A percentile compares a stretch with the other conserved stretches of the same genome.
Evolutionary conservation across 768 basidiomycete genomes (phyloP).

Genomic region (Pleurotus tuoliensis): DNA sequence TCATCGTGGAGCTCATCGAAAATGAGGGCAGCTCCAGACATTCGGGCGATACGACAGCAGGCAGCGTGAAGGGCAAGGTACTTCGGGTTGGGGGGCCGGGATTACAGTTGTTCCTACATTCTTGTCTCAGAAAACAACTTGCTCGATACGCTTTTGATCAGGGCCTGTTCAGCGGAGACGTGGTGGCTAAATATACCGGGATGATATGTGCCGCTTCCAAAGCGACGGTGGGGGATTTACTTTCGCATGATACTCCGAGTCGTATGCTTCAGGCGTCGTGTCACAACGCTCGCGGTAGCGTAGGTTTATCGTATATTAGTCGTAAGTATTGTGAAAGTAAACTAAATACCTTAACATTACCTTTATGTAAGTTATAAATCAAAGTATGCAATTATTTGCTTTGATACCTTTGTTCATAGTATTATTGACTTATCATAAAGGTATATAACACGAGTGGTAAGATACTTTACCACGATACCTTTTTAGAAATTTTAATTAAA

Average conservation of each 20-base stretch:
- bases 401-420: too few species aligned
- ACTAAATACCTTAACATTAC: too few species aligned
- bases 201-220: neutral
- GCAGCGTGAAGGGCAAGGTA: slow-evolving; percentile 9
- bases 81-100: neutral
- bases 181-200: neutral
- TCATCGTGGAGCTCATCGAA: neutral
- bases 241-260: neutral
- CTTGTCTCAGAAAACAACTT: neutral
- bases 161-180: neutral
- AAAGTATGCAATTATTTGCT: too few species aligned
- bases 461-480: too few species aligned
- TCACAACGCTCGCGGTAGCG: too few species aligned
- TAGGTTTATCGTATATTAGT: too few species aligned
- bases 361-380: too few species aligned
- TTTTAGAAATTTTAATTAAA: too few species aligned
- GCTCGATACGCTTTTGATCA: neutral
- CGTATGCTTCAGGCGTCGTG: neutral
- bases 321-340: too few species aligned
- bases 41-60: slow-evolving; percentile 8
- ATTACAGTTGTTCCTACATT: neutral
- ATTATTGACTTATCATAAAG: too few species aligned
- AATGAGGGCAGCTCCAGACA: slow-evolving; percentile 9
- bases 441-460: too few species aligned
- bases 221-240: neutral